Conservation (phyloP, 345 rosid genomes). For the Bretschneidera sinensis region DNA sequence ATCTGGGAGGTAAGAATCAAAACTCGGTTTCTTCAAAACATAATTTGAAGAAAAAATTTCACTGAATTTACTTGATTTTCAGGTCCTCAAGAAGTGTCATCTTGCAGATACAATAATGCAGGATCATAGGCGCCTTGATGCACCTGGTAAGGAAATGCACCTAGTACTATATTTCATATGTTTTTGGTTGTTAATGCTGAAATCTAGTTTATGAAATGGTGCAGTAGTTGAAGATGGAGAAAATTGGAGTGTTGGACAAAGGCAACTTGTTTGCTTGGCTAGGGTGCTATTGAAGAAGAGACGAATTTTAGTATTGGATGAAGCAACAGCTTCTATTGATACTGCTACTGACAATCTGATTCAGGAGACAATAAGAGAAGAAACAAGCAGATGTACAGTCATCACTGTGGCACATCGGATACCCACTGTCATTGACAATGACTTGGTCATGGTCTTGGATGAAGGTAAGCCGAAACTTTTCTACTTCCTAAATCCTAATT, state of each 20-base stretch:
- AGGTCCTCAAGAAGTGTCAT: constrained; percentile 5
- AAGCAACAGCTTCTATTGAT: constrained; percentile 70
- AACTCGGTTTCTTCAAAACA: neutral
- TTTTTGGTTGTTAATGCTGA: neutral
- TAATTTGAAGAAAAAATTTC: neutral
- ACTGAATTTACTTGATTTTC: neutral
- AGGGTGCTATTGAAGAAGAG: constrained; percentile 52
- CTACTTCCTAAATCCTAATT: neutral
- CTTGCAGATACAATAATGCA: neutral
- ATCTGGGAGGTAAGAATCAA: constrained; percentile 52
- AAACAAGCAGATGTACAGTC: constrained; percentile 53
- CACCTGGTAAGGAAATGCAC: constrained; percentile 38
- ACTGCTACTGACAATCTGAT: constrained; percentile 60
- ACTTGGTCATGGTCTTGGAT: constrained; percentile 62
- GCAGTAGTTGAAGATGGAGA: constrained; percentile 66
- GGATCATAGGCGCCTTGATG: constrained; percentile 49
- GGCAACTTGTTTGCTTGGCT: constrained; percentile 67
- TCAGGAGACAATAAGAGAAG: constrained; percentile 54
- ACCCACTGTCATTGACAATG: constrained; percentile 59
- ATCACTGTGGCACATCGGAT: constrained; percentile 67
- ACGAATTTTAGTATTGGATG: constrained; percentile 52
- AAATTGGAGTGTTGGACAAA: constrained; percentile 77
- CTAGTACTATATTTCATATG: too few species aligned
- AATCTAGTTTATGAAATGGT: constrained; percentile 8
- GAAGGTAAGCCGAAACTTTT: constrained; percentile 33